Evolutionary conservation across 1,139 yeast genomes (phyloP), one percentile per base, ranked within the genome.

Genomic region (Suhomyces coccinellae): DNA sequence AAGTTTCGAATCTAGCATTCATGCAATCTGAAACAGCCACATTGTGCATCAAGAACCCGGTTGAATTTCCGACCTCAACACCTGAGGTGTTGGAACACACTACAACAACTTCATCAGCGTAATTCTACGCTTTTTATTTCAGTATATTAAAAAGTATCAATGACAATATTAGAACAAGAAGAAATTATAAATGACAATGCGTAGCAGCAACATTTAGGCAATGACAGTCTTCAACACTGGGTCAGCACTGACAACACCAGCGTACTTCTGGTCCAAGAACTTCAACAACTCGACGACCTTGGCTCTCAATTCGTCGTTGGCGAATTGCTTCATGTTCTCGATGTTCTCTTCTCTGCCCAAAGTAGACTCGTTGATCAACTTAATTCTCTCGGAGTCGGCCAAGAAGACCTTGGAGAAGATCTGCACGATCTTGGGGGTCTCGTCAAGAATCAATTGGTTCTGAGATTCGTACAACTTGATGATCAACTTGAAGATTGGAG

Each of bases 401-500:
- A 77, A 67, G 65, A 90, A 88, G 31, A 87, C 87, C 53, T 76
- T 73, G 42, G 85, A 83, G 56, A 90, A 83, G 37, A 87, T 71
- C 44, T 79, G 83, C 43, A 87, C 79, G 44, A 90, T 71, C 58
- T 78, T 75, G 53, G 82, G 84, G 40, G 91, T 82, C 56, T 80
- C 79, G 34, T 67, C 65, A 39, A 79, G 65, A 40, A 89, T 80
- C 38, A 77, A 64, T 40, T 77, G 74, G 61, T 85, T 79, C 55
- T 82, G 79, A 47, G 75, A 65, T 62, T 82, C 85, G 73, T 85
- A 87, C 54, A 91, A 77, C 58, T 80, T 79, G 60, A 86, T 71
- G 51, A 93, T 78, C 56, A 91, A 75, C 61, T 85, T 83, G 67
- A 90, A 87, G 52, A 93, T 85, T 49, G 99, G 97, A 30, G 83